phyloP scores from a whole-genome alignment of 1,139 yeast genomes.

The Magnusiomyces ingens region DNA sequence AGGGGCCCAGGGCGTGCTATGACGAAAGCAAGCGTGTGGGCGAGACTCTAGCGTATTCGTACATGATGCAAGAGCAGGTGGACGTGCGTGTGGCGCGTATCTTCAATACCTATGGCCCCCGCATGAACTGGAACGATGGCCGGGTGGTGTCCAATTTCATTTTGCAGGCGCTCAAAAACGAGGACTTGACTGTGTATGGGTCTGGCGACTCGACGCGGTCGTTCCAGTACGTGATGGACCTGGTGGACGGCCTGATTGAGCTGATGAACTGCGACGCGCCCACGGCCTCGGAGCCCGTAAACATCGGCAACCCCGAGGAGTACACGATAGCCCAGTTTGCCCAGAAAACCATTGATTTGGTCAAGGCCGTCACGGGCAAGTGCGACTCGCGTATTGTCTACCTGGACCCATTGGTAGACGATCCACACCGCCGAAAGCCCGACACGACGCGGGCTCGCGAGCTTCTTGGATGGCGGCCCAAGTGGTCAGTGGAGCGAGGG shows the following conservation, averaged over 20 bases:
- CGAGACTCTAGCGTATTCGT: slow-evolving; percentile 25
- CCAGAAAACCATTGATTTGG: slow-evolving; percentile 20
- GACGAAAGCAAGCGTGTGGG: slow-evolving; percentile 28
- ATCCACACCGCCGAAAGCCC: slow-evolving; percentile 24
- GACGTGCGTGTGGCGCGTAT: slow-evolving; percentile 26
- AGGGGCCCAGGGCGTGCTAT: slow-evolving; percentile 27
- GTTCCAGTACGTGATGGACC: slow-evolving; percentile 26
- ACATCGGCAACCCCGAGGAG: slow-evolving; percentile 26
- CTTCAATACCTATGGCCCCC: slow-evolving; percentile 27
- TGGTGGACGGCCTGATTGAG: slow-evolving; percentile 23
- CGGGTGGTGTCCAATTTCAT: slow-evolving; percentile 27
- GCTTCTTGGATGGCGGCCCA: slow-evolving; percentile 23
- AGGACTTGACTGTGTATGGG: slow-evolving; percentile 25
- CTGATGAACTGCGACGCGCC: slow-evolving; percentile 24
- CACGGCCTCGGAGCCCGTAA: slow-evolving; percentile 20
- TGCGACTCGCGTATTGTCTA: slow-evolving; percentile 20
- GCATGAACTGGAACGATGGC: slow-evolving; percentile 29
- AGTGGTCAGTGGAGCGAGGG: slow-evolving; percentile 23
- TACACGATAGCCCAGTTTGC: slow-evolving; percentile 24
- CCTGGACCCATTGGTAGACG: slow-evolving; percentile 22
- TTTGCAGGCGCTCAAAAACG: slow-evolving; percentile 24
- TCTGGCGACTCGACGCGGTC: slow-evolving; percentile 25
- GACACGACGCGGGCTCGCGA: slow-evolving; percentile 23
- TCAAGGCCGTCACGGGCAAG: slow-evolving; percentile 17
- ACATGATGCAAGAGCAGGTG: slow-evolving; percentile 22